Evolutionary conservation across 2,329 filamentous ascomycete genomes (phyloP).

Genomic region (Rhinocladiella similis): DNA sequence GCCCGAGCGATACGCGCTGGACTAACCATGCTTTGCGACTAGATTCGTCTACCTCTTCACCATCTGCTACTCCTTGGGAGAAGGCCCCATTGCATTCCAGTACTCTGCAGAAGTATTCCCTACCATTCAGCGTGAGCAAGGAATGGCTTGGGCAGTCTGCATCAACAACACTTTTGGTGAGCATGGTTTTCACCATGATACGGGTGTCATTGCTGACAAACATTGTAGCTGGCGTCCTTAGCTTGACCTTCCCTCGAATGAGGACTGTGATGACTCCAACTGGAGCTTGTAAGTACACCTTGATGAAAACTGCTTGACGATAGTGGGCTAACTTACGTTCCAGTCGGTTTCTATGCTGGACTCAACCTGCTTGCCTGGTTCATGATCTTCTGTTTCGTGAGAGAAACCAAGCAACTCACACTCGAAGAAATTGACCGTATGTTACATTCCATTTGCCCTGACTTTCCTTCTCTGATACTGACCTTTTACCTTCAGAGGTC

Average conservation of each 20-base stretch:
- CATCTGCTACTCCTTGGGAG: conserved; percentile 38
- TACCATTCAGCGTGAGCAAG: conserved; percentile 41
- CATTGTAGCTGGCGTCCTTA: conserved; percentile 34
- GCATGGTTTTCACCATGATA: no score
- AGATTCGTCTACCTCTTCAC: conserved; percentile 38
- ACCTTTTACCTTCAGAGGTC: conserved; percentile 26
- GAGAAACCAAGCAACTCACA: conserved; percentile 28
- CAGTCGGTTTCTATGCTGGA: conserved; percentile 44
- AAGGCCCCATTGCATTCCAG: conserved; percentile 39
- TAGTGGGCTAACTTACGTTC: background rate
- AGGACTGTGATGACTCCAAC: conserved; percentile 13
- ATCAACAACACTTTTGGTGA: conserved; percentile 46
- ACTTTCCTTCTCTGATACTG: background rate
- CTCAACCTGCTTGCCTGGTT: conserved; percentile 48
- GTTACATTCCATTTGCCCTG: background rate
- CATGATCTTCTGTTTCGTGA: conserved; percentile 40
- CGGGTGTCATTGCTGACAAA: background rate
- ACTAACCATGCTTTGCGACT: no score
- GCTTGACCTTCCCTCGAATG: conserved; percentile 31
- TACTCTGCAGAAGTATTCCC: conserved; percentile 33
- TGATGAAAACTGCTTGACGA: background rate
- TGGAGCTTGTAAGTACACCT: background rate
- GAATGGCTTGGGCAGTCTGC: conserved; percentile 43
- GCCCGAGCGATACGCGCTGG: no score
- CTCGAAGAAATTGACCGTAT: conserved; percentile 16